A percentile compares a stretch with the other conserved stretches of the same genome.
Evolutionary conservation across 768 basidiomycete species (phyloP).

Genomic region (Amyloporia xantha): DNA sequence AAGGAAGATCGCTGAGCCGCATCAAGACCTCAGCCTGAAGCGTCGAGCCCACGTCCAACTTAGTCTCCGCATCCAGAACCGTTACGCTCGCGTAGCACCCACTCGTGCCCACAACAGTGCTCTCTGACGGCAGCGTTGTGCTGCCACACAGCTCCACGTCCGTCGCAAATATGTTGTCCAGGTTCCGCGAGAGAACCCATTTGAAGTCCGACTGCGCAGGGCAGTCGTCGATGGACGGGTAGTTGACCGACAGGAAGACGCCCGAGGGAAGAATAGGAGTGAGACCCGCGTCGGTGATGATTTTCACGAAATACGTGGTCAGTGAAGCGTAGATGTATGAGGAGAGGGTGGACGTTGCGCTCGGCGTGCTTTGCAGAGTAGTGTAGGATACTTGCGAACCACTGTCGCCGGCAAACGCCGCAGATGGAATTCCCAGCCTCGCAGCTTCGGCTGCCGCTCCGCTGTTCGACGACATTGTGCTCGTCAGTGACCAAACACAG

Average conservation of each 20-base stretch:
- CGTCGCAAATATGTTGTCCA: conserved; percentile 16
- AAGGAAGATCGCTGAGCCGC: conserved; percentile 26
- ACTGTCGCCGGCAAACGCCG: conserved; percentile 40
- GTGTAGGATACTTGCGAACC: conserved; percentile 44
- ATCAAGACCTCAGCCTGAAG: conserved; percentile 34
- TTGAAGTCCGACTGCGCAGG: conserved; percentile 19
- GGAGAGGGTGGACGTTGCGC: conserved; percentile 28
- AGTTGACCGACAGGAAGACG: conserved; percentile 32
- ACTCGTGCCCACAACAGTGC: conserved; percentile 24
- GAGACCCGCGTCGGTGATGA: conserved; percentile 12
- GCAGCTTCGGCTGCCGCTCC: conserved; percentile 46
- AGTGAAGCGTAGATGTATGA: conserved; percentile 39
- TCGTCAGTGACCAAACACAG: background rate
- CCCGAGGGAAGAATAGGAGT: conserved; percentile 26
- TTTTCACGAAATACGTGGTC: conserved; percentile 29
- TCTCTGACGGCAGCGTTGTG: conserved; percentile 27
- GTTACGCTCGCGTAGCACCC: conserved; percentile 41
- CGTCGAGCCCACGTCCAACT: conserved; percentile 35
- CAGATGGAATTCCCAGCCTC: conserved; percentile 41
- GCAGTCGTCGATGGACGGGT: conserved; percentile 24
- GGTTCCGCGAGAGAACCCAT: conserved; percentile 28
- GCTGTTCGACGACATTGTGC: conserved; percentile 17
- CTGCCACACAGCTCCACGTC: conserved; percentile 29
- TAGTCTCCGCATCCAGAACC: conserved; percentile 31
- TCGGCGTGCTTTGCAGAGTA: conserved; percentile 33